Evolutionary conservation across 306 rosid genomes (phyloP).

Genomic region (Castanospermum australe): DNA sequence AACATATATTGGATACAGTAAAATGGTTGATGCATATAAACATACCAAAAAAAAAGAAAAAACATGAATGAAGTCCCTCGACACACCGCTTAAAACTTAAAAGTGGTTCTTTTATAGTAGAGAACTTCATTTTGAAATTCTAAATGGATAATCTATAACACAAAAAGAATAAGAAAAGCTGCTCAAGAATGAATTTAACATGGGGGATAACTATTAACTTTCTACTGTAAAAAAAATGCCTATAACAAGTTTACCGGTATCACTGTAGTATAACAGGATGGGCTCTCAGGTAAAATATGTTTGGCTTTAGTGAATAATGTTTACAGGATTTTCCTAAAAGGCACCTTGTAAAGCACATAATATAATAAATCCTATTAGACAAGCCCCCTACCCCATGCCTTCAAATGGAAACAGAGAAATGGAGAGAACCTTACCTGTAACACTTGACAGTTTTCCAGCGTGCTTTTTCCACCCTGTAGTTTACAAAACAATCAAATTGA

Average conservation of each 20-base stretch:
- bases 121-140: not conserved
- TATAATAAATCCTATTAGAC: not conserved
- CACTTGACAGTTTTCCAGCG: conserved; percentile 89
- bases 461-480: conserved; percentile 90
- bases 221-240: not conserved
- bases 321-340: not conserved
- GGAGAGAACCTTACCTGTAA: conserved; percentile 60
- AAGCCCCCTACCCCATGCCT: not conserved
- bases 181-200: conserved; percentile 5
- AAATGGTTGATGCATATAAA: not conserved
- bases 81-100: not conserved
- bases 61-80: not conserved
- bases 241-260: not conserved
- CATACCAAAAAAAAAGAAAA: not conserved
- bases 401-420: conserved; percentile 7
- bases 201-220: not conserved
- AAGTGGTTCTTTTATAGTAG: not conserved
- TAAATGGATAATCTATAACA: not conserved
- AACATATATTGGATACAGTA: no score
- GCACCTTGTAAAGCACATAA: not conserved
- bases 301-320: not conserved
- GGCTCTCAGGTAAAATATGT: not conserved
- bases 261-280: not conserved
- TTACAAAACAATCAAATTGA: conserved; percentile 35
- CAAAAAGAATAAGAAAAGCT: not conserved